Percentiles rank a stretch among this genome's conserved stretches.
phyloP scores from a whole-genome alignment of 2,329 filamentous ascomycete genomes.

The Arthroderma uncinatum region DNA sequence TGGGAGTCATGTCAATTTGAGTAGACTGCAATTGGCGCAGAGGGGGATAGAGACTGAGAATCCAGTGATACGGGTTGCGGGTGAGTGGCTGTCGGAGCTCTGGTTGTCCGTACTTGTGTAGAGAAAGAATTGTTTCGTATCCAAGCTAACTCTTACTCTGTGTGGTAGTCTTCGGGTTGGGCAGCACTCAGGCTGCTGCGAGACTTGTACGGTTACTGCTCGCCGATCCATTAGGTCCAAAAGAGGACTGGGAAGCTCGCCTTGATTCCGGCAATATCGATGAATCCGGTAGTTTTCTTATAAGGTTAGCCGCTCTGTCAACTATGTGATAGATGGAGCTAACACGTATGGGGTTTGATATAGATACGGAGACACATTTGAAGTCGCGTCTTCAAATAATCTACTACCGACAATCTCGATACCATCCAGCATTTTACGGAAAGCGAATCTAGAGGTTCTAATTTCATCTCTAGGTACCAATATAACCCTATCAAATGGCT shows the following conservation, averaged over 20 bases:
- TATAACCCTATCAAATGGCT: conserved; percentile 36
- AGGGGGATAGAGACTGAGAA: conserved; percentile 45
- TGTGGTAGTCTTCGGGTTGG: conserved; percentile 39
- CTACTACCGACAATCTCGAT: conserved; percentile 45
- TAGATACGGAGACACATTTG: conserved; percentile 45
- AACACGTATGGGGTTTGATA: background rate
- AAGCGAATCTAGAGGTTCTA: conserved; percentile 50
- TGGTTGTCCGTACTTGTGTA: background rate
- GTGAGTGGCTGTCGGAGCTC: conserved; percentile 24
- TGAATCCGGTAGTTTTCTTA: conserved; percentile 47
- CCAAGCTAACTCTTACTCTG: background rate
- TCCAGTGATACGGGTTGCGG: conserved; percentile 46
- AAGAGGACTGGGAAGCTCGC: conserved; percentile 56
- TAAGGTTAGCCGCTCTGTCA: conserved; percentile 40
- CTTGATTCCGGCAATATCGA: conserved; percentile 41
- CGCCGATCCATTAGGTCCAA: conserved; percentile 55
- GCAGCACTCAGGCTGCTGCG: conserved; percentile 41
- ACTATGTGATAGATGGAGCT: background rate
- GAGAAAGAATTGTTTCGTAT: conserved; percentile 3
- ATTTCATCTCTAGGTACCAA: conserved; percentile 44
- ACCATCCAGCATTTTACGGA: conserved; percentile 46
- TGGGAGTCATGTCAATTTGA: conserved; percentile 47
- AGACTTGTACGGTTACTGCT: conserved; percentile 57
- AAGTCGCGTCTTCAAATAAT: conserved; percentile 37
- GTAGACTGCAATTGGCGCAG: conserved; percentile 48